Conservation (phyloP, 2,329 filamentous ascomycete species). For the Chrysoporthe cubensis region DNA sequence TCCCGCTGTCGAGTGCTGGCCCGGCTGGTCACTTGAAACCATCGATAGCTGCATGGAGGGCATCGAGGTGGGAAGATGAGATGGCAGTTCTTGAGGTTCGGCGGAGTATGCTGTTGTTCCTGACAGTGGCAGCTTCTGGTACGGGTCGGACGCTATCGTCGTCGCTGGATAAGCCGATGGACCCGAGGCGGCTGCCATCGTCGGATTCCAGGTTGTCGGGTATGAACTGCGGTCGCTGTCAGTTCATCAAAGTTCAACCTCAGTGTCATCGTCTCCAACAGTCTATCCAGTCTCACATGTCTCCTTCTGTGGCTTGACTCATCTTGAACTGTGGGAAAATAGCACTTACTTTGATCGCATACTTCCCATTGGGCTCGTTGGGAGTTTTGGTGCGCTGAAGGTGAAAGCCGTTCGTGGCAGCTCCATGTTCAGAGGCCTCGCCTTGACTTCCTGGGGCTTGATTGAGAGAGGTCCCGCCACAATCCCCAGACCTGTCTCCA, state of each 20-base stretch:
- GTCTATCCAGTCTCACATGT: not conserved
- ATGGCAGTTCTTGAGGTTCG: constrained; percentile 58
- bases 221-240: constrained; percentile 51
- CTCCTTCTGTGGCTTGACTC: not conserved
- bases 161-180: constrained; percentile 54
- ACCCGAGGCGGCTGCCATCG: constrained; percentile 53
- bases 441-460: constrained; percentile 59
- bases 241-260: constrained; percentile 34
- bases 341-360: constrained; percentile 63
- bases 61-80: constrained; percentile 58
- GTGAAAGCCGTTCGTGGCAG: constrained; percentile 61
- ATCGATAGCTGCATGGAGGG: constrained; percentile 58
- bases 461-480: constrained; percentile 60
- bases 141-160: constrained; percentile 54
- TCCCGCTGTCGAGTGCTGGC: constrained; percentile 29
- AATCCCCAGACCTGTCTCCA: constrained; percentile 65
- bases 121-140: constrained; percentile 57
- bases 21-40: constrained; percentile 51
- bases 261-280: not conserved
- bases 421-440: constrained; percentile 57
- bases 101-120: constrained; percentile 51
- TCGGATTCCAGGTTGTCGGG: constrained; percentile 57
- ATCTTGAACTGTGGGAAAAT: not conserved
- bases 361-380: constrained; percentile 52
- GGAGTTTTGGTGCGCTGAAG: constrained; percentile 61